These are phyloP conservation scores for Boletellus deceptivus DNA, from an alignment of 1,284 basidiomycete genomes.

Conservation along the genomic window DNA sequence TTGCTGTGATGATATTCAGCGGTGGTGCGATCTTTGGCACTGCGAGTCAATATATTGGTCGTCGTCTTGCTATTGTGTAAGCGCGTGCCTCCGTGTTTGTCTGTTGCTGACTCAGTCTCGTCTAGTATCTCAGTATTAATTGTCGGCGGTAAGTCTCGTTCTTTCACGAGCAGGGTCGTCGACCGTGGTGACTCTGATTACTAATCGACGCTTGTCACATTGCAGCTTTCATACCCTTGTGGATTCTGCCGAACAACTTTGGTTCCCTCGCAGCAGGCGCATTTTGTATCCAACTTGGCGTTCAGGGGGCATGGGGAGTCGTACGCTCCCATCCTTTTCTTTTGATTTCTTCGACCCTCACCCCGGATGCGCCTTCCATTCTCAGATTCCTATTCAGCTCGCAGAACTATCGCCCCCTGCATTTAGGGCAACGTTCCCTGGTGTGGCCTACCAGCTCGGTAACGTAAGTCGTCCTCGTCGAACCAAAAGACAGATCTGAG, in stretches of 20 bases:
- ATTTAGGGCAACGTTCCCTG: constrained; percentile 91
- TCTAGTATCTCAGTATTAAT: constrained; percentile 54
- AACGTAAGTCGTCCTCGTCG: constrained; percentile 42
- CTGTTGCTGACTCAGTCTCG: neutral
- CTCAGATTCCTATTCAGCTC: constrained; percentile 78
- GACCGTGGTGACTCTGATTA: neutral
- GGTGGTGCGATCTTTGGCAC: constrained; percentile 82
- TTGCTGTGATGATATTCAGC: constrained; percentile 34
- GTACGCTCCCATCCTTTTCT: constrained; percentile 37
- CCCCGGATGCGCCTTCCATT: neutral
- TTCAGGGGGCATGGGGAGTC: constrained; percentile 83
- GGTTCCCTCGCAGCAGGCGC: constrained; percentile 69
- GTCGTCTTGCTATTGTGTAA: constrained; percentile 82
- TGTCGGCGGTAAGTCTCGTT: constrained; percentile 38
- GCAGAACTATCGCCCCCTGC: constrained; percentile 89
- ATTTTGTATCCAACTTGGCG: constrained; percentile 84
- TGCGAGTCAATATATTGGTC: constrained; percentile 81
- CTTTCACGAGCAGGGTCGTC: constrained; percentile 1
- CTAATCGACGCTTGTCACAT: neutral
- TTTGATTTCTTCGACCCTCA: constrained; percentile 7
- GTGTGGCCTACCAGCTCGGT: constrained; percentile 86
- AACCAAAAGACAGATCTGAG: no score
- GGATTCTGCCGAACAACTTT: constrained; percentile 78
- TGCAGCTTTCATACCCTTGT: constrained; percentile 73
- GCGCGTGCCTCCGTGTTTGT: constrained; percentile 17